These are phyloP conservation scores for Samsoniella hepiali DNA, from an alignment of 2,329 filamentous ascomycete genomes.

Conservation along the genomic window DNA sequence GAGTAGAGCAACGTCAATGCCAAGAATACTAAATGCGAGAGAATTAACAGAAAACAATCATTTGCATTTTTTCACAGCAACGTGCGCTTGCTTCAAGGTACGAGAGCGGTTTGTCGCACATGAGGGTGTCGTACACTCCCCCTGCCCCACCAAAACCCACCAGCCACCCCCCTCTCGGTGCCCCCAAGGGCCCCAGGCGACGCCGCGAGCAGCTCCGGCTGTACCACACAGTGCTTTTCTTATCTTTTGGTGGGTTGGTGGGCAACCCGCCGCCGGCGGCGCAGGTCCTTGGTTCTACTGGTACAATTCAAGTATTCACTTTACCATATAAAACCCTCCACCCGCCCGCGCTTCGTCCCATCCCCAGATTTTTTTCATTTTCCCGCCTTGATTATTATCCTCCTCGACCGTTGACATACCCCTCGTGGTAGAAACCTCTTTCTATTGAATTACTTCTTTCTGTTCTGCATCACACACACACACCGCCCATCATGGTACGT, in stretches of 20 bases:
- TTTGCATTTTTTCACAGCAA: too few relatives aligned
- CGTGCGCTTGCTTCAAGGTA: too few relatives aligned
- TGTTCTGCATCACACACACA: background rate
- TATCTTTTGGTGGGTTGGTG: conserved; percentile 14
- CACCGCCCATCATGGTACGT: conserved; percentile 17
- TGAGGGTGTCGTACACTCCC: background rate
- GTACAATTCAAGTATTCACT: too few relatives aligned
- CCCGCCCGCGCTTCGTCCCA: conserved; percentile 1
- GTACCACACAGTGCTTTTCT: background rate
- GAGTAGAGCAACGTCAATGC: background rate
- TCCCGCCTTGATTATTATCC: background rate
- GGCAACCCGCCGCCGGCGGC: conserved; percentile 14
- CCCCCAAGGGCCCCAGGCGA: background rate
- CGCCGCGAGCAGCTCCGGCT: background rate
- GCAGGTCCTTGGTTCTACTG: too few relatives aligned
- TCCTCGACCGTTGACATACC: too few relatives aligned
- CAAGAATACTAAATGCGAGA: background rate
- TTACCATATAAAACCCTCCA: conserved; percentile 15
- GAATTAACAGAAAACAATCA: too few relatives aligned
- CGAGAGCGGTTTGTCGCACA: too few relatives aligned
- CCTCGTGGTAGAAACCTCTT: background rate
- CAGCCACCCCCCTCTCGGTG: background rate
- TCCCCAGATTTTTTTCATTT: background rate
- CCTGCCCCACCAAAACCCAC: background rate
- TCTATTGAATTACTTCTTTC: background rate